Base-by-base conservation (phyloP, 192 early-diverging fungal genomes). In the Dissophora globulifera region DNA sequence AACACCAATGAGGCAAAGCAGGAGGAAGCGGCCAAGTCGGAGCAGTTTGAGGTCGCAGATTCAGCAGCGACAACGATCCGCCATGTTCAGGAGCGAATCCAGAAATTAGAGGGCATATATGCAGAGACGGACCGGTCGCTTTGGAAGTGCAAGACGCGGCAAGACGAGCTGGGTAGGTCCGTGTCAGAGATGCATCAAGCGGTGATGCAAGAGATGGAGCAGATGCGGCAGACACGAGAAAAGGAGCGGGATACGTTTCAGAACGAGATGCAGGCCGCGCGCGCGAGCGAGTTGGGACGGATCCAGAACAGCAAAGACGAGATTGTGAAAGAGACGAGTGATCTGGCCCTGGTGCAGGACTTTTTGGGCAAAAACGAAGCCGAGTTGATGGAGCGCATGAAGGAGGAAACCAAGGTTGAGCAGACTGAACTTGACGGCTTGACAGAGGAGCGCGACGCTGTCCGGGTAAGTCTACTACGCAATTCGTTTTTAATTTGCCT, bases 21-120 rank as follows among this genome's bases (percentile, higher is more conserved):
- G 22, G 72, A 50, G n/a, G 51, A 67, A 1, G 62, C 72, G 1
- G 58, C 55, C 0, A 54, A 20, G 8, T 20, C 42, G 29, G 72
- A 76, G 16, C 49, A 53, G 11, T 76, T 76, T 30, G 72, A 67
- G 5, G 58, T 62, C 15, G 72, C 72, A 2, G 72, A 61, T 13
- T 16, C 52, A 12, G 51, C 61, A 16, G 58, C 33, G 7, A 61
- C 51, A 4, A 60, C 58, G 0, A 60, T 67, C 13, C n/a, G 10
- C 8, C 40, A 48, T 20, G 41, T 59, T 16, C 62, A 65, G 2
- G 70, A 64, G 16, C 33, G 57, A n/a, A 66, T 75, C 19, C 32
- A 51, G 19, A 58, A 64, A 26, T 27, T 60, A 20, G 70, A 75
- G 33, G 31, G 32, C 3, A 58, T 59, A 16, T 57, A 59, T 12